Percentiles rank a stretch among this genome's conserved stretches.
Evolutionary conservation across 768 basidiomycete genomes (phyloP).

Genomic region (Exsudoporus frostii): DNA sequence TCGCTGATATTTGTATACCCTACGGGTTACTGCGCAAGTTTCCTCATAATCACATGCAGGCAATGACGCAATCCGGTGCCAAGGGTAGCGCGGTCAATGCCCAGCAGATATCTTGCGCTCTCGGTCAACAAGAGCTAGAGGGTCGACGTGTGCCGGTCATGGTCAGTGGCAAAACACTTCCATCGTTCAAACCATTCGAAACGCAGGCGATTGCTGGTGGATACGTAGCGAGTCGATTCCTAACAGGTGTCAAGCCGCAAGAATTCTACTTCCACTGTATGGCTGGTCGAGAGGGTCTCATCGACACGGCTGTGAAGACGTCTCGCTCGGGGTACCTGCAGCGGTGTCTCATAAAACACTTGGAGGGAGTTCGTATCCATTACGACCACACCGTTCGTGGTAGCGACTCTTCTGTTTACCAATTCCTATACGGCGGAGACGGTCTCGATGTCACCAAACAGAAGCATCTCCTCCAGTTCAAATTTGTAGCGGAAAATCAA

Average conservation of each 20-base stretch:
- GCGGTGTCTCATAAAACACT: constrained; percentile 96
- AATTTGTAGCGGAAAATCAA: constrained; percentile 88
- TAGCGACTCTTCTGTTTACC: constrained; percentile 88
- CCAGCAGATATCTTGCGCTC: constrained; percentile 94
- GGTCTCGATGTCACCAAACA: constrained; percentile 96
- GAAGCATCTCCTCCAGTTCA: constrained; percentile 91
- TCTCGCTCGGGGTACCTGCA: constrained; percentile 98
- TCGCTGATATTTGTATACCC: constrained; percentile 87
- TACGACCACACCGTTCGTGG: constrained; percentile 98
- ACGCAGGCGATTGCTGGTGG: constrained; percentile 98
- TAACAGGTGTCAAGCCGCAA: constrained; percentile 96
- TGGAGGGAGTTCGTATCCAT: constrained; percentile 94
- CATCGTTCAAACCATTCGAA: constrained; percentile 95
- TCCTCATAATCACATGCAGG: constrained; percentile 98
- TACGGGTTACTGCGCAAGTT: constrained; percentile 86
- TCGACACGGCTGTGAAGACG: constrained; percentile 99
- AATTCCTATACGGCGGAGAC: constrained; percentile 97
- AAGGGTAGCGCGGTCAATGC: constrained; percentile 98
- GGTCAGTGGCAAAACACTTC: constrained; percentile 98
- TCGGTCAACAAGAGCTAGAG: constrained; percentile 97
- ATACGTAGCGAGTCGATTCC: constrained; percentile 96
- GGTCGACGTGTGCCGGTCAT: constrained; percentile 98
- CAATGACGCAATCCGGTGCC: constrained; percentile 97
- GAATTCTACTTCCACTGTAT: constrained; percentile 99
- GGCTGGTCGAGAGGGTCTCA: constrained; percentile 98